Evolutionary conservation across 768 basidiomycete genomes (phyloP).

Genomic region (Calocera cornea): DNA sequence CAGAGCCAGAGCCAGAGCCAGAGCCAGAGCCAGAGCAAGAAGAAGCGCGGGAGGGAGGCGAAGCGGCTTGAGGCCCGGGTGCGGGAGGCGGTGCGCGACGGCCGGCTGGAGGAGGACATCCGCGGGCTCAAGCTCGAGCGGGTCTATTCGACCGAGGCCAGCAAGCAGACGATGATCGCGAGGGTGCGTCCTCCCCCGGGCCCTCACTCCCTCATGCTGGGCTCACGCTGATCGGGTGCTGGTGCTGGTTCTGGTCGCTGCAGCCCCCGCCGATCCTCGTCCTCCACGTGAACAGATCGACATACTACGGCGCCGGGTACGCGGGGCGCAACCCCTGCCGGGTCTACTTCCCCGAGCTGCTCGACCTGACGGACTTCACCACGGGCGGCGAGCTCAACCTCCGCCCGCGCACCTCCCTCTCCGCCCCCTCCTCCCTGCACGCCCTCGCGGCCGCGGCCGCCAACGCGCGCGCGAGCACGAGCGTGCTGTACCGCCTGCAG

Average conservation of each 20-base stretch:
- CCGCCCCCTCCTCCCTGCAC: slow-evolving; percentile 39
- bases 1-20: no score
- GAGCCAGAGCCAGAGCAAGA: no score
- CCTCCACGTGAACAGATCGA: slow-evolving; percentile 83
- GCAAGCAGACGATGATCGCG: slow-evolving; percentile 86
- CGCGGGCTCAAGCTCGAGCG: slow-evolving; percentile 70
- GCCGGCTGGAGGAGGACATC: slow-evolving; percentile 70
- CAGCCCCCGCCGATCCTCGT: slow-evolving; percentile 78
- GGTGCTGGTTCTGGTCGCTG: not conserved
- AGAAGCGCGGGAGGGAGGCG: slow-evolving; percentile 59
- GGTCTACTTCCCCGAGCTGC: slow-evolving; percentile 70
- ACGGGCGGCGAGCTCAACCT: slow-evolving; percentile 68
- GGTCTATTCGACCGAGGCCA: slow-evolving; percentile 57
- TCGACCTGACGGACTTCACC: slow-evolving; percentile 80
- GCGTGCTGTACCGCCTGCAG: slow-evolving; percentile 72
- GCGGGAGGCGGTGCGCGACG: slow-evolving; percentile 50
- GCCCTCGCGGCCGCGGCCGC: slow-evolving; percentile 36
- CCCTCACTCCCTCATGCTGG: no score
- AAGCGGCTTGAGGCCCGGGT: slow-evolving; percentile 50
- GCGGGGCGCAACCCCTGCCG: slow-evolving; percentile 74
- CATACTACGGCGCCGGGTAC: slow-evolving; percentile 55
- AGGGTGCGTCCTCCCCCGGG: slow-evolving; percentile 45
- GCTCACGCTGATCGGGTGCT: not conserved
- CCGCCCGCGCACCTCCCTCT: slow-evolving; percentile 55
- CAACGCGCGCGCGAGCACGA: slow-evolving; percentile 42